Conservation (phyloP, 179 eudicot species). For the Dionaea muscipula region DNA sequence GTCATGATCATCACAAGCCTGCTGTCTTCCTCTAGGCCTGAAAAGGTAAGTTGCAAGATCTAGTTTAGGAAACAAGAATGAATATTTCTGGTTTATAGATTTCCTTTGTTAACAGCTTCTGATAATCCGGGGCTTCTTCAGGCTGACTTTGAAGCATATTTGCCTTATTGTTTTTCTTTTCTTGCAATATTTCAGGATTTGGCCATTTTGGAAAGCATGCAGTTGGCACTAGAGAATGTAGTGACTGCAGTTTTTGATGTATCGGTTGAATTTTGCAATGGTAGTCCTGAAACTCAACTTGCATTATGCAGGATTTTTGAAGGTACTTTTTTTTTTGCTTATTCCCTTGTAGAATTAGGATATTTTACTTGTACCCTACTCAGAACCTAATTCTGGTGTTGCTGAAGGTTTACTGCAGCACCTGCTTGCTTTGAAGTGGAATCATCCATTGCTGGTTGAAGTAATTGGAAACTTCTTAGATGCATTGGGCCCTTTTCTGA, state of each 20-base stretch:
- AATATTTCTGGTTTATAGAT: neutral
- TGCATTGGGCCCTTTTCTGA: conserved; percentile 81
- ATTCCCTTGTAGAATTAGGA: conserved; percentile 2
- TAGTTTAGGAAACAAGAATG: neutral
- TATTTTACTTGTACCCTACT: conserved; percentile 18
- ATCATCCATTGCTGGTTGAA: conserved; percentile 71
- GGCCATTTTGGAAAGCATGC: conserved; percentile 83
- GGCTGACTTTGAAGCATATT: neutral
- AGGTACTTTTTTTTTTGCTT: conserved; percentile 34
- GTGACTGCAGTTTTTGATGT: conserved; percentile 69
- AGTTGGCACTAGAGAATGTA: conserved; percentile 63
- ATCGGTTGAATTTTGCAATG: conserved; percentile 40
- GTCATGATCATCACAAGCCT: conserved; percentile 36
- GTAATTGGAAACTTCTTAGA: conserved; percentile 81
- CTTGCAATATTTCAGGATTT: conserved; percentile 40
- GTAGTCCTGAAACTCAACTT: conserved; percentile 39
- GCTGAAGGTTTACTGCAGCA: conserved; percentile 75
- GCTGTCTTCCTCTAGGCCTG: conserved; percentile 41
- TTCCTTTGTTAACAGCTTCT: neutral
- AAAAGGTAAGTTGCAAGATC: conserved; percentile 36
- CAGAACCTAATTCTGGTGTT: conserved; percentile 16
- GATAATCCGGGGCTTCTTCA: neutral
- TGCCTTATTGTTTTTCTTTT: neutral
- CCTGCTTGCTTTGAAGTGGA: conserved; percentile 76
- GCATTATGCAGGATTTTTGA: conserved; percentile 62